Base-by-base conservation (phyloP, 352 stramenopile genomes). In the Globisporangium takayamanum region DNA sequence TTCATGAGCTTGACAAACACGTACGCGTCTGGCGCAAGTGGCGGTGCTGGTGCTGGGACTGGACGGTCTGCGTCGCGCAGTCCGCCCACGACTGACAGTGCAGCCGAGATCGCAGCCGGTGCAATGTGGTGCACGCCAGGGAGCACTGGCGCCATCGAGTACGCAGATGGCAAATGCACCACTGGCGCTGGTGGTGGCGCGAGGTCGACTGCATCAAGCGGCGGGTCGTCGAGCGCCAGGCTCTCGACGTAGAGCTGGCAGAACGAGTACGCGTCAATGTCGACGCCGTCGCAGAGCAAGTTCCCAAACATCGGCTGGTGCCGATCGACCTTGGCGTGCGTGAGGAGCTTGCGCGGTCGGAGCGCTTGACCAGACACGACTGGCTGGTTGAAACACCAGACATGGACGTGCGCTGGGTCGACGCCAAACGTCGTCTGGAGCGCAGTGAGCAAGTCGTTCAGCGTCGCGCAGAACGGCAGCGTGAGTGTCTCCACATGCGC, bases 181-280 rank as follows among this genome's bases (percentile, higher is more conserved):
- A 16, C 14, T n/a, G 5, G 51, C 16, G 25, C 14, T 22, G 25
- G 44, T 11, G 47, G 14, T 15, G 45, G 50, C 36, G 20, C 44
- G 44, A 49, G 18, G 45, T 50, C n/a, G 25, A 45, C 42, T n/a
- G 3, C 20, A 16, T 88, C 70, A 20, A 88, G 49, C 8, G 60
- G 56, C 16, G 59, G 50, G 49, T 80, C 68, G 36, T 84, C 70
- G 16, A 64, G 45, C 10, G 59, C 57, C 15, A 62, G 68, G 45
- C 57, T 68, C 50, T 94, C 80, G 12, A 92, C 66, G 61, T 90
- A 90, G 30, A 90, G 73, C 55, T 90, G 72, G 50, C 79, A 88
- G 62, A 86, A 84, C 44, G 81, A 92, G 68, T 93, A 93, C 6
- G 84, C 81, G 52, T 92, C 84, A 54, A 93, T 89, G 63, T 93